Evolutionary conservation across 495 filamentous ascomycete species (phyloP), one percentile per base, ranked within the genome.

Genomic region (Chaetomium tenue): DNA sequence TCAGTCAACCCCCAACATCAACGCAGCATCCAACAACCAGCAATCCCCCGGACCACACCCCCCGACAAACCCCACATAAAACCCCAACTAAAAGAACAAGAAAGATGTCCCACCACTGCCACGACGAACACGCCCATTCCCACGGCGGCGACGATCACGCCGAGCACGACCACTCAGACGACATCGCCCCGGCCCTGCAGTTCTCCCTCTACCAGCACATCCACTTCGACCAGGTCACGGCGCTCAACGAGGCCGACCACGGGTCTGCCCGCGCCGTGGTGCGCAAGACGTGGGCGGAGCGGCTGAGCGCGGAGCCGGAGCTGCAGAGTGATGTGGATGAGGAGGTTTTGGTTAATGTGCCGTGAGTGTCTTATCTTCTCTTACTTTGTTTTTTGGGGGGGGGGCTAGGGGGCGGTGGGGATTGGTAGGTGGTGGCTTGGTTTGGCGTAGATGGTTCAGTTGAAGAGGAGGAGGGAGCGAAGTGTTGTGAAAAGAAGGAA

Each of bases 171-270:
- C 91, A 95, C 74, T 86, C 88, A 23, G 93, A 97, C 77, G 95
- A 98, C 75, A 85, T 95, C 69, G 90, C 89, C 6, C 93, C 93
- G 1, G 93, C 93, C 3, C 77, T 95, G 39, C 92, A 97, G 76
- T 88, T 85, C 63, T 88, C 91, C 39, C 83, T 98, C 15, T 98
- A 96, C 77, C 84, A 90, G 52, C 89, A 97, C 72, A 93, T 98
- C 69, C 83, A 93, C 62, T 97, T 98, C 74, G 88, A 91, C 76
- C 83, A 84, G 15, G 89, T 98, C 68, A 83, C 73, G n/a, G 92
- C 93, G 0, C 74, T 96, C 58, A 98, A 98, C 72, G 95, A 98
- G 76, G 77, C 84, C 0, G 74, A 74, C 8, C 76, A 84, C 6
- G 84, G 86, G 46, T 86, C 89, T 3, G 94, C 92, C 40, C 82